phyloP scores from a whole-genome alignment of 306 rosid genomes.

The Arachis hypogaea region DNA sequence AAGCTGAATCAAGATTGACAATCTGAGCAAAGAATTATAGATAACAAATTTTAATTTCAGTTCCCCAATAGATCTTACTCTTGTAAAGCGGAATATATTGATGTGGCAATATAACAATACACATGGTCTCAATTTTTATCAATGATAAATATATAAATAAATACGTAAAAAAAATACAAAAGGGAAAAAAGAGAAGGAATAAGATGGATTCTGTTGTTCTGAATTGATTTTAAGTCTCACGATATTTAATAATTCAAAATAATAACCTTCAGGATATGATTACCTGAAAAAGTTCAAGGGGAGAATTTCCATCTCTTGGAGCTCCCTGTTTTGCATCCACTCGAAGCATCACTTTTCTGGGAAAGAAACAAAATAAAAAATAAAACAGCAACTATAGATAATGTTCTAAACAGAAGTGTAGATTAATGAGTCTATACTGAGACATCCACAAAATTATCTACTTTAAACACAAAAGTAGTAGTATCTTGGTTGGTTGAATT shows the following conservation, averaged over 20 bases:
- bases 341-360: constrained; percentile 88
- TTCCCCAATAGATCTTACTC: neutral
- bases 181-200: neutral
- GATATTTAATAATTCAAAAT: constrained; percentile 18
- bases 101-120: neutral
- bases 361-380: constrained; percentile 36
- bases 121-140: constrained; percentile 23
- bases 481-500: too few species aligned
- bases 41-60: neutral
- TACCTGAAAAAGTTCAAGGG: constrained; percentile 91
- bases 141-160: neutral
- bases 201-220: constrained; percentile 9
- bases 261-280: constrained; percentile 24
- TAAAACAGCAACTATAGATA: neutral
- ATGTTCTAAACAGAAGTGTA: neutral
- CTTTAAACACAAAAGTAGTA: neutral
- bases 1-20: constrained; percentile 26
- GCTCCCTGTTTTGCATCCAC: constrained; percentile 98
- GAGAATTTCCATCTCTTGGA: constrained; percentile 88
- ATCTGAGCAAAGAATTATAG: constrained; percentile 7
- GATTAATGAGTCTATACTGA: constrained; percentile 20
- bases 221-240: constrained; percentile 10
- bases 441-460: constrained; percentile 6
- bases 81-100: constrained; percentile 7
- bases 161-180: neutral